phyloP scores from a whole-genome alignment of 202 grass and related monocot species.

The Hordeum pubiflorum region DNA sequence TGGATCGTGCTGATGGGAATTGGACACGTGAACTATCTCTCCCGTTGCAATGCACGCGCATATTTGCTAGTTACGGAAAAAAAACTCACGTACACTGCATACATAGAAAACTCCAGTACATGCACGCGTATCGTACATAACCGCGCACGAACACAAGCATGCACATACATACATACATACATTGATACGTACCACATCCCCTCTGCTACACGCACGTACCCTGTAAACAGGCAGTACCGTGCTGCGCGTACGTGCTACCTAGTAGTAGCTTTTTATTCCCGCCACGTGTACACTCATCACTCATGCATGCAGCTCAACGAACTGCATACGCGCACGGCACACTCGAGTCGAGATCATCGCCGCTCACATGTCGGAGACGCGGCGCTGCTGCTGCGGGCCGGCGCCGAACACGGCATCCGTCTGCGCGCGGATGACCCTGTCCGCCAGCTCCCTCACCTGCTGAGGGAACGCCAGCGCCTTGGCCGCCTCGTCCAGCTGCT shows the following conservation, averaged over 20 bases:
- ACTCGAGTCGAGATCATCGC: not conserved
- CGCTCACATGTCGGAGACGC: not conserved
- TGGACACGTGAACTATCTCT: too few relatives aligned
- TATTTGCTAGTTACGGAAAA: too few relatives aligned
- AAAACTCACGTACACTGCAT: not conserved
- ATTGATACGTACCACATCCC: not conserved
- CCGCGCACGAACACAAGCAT: not conserved
- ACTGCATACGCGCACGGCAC: not conserved
- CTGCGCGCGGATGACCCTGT: constrained; percentile 60
- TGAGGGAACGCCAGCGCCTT: constrained; percentile 35
- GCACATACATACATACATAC: not conserved
- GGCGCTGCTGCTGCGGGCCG: constrained; percentile 28
- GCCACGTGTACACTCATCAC: not conserved
- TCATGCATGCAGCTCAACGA: not conserved
- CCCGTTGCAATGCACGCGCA: too few relatives aligned
- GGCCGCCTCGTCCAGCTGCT: constrained; percentile 30
- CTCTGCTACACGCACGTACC: not conserved
- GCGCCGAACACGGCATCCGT: constrained; percentile 38
- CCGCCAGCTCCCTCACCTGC: constrained; percentile 44
- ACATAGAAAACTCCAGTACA: not conserved
- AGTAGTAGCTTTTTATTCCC: not conserved
- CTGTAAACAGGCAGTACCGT: not conserved
- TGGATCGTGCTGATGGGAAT: too few relatives aligned
- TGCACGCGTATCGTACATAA: not conserved
- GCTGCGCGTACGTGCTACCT: not conserved